A percentile compares a stretch with the other conserved stretches of the same genome.
phyloP scores from a whole-genome alignment of 1,139 yeast species.

The Lodderomyces elongisporus region DNA sequence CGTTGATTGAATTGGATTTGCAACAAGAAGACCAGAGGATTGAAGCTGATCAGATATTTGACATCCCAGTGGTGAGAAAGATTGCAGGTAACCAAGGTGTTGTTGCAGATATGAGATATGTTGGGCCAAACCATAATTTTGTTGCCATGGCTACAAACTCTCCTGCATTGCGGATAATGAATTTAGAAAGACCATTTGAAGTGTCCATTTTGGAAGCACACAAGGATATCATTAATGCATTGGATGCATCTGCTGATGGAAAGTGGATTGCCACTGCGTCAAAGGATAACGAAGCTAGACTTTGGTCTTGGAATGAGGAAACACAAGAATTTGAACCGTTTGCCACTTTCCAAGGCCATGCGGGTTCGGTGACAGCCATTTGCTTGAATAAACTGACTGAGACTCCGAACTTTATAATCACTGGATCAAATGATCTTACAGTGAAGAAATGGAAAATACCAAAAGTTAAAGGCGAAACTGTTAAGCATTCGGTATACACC shows the following conservation, averaged over 20 bases:
- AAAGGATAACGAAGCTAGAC: conserved; percentile 80
- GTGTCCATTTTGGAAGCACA: conserved; percentile 73
- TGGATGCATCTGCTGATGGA: conserved; percentile 78
- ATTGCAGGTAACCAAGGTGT: conserved; percentile 96
- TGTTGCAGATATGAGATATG: conserved; percentile 79
- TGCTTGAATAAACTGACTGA: conserved; percentile 57
- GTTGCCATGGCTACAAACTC: conserved; percentile 92
- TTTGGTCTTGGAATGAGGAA: conserved; percentile 63
- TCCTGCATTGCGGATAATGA: conserved; percentile 76
- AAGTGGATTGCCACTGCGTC: conserved; percentile 88
- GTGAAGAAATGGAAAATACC: conserved; percentile 86
- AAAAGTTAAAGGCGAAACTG: conserved; percentile 18
- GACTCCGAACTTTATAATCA: conserved; percentile 69
- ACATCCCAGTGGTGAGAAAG: conserved; percentile 44
- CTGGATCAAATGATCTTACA: conserved; percentile 88
- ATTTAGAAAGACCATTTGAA: conserved; percentile 54
- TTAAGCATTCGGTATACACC: conserved; percentile 69
- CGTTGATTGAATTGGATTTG: conserved; percentile 54
- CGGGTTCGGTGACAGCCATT: conserved; percentile 80
- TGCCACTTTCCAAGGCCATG: conserved; percentile 77
- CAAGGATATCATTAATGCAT: conserved; percentile 72
- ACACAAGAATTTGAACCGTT: conserved; percentile 43
- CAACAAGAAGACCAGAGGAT: conserved; percentile 13
- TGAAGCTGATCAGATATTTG: conserved; percentile 15
- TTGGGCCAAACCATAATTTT: conserved; percentile 53